phyloP scores from a whole-genome alignment of 2,329 filamentous ascomycete genomes.

The Metarhizium anisopliae region DNA sequence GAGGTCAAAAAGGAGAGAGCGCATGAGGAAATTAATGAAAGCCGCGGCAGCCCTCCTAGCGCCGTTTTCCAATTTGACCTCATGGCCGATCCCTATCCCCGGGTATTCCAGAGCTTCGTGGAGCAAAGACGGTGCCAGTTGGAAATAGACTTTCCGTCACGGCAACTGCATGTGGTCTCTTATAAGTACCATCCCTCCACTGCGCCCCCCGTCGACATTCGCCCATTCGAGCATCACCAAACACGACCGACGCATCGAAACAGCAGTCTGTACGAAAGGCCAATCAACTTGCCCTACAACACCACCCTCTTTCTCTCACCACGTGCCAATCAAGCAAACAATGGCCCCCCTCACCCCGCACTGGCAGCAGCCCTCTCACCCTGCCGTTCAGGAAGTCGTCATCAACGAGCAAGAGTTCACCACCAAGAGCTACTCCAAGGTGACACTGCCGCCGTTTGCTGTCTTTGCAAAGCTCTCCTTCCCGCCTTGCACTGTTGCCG shows the following conservation, averaged over 20 bases:
- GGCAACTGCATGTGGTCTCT: no score
- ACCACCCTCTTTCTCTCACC: background rate
- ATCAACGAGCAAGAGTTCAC: constrained; percentile 45
- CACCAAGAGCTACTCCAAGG: constrained; percentile 49
- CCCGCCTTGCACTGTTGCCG: constrained; percentile 49
- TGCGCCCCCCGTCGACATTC: background rate
- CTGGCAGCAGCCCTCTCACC: constrained; percentile 54
- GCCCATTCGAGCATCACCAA: background rate
- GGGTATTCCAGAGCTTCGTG: no score
- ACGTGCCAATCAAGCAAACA: constrained; percentile 6
- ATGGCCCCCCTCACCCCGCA: constrained; percentile 50
- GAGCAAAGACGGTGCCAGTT: background rate
- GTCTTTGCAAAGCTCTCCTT: constrained; percentile 59
- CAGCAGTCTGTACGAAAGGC: background rate
- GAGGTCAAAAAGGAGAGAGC: background rate
- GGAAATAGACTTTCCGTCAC: background rate
- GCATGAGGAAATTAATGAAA: background rate
- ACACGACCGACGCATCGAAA: background rate
- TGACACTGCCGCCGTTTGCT: constrained; percentile 50
- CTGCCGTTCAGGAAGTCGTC: constrained; percentile 47
- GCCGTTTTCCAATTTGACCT: background rate
- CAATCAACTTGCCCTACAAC: background rate
- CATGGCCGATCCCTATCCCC: background rate
- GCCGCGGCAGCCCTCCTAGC: constrained; percentile 2
- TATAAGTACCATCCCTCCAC: background rate